phyloP scores from a whole-genome alignment of 2,329 filamentous ascomycete species.

The Epichloe coenophiala region DNA sequence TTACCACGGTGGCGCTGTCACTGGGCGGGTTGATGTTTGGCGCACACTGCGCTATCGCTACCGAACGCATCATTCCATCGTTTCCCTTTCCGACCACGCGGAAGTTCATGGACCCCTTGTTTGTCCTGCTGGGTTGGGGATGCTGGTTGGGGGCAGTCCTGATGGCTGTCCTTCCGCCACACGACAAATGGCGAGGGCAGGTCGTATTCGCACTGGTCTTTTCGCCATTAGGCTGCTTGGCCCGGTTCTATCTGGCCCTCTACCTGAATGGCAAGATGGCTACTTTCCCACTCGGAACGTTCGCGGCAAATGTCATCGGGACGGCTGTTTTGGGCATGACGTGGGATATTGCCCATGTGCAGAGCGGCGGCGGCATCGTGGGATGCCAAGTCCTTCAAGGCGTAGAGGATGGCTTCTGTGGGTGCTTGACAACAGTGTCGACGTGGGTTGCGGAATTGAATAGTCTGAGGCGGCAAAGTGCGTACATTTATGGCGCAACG shows the following conservation, averaged over 20 bases:
- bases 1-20: conserved; percentile 58
- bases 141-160: conserved; percentile 69
- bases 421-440: conserved; percentile 51
- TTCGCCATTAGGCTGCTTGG: conserved; percentile 64
- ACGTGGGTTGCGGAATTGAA: conserved; percentile 52
- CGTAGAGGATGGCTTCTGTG: conserved; percentile 55
- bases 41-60: conserved; percentile 55
- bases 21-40: conserved; percentile 58
- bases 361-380: conserved; percentile 33
- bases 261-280: conserved; percentile 53
- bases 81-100: conserved; percentile 45
- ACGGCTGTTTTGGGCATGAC: conserved; percentile 62
- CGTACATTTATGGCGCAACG: conserved; percentile 53
- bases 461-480: conserved; percentile 33
- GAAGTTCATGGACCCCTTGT: conserved; percentile 47
- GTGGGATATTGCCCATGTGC: conserved; percentile 64
- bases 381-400: conserved; percentile 58
- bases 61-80: conserved; percentile 45
- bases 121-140: conserved; percentile 53
- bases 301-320: conserved; percentile 66
- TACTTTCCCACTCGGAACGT: conserved; percentile 75
- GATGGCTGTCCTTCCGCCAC: conserved; percentile 57
- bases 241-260: conserved; percentile 59
- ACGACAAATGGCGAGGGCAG: conserved; percentile 61
- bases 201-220: conserved; percentile 69